A percentile compares a stretch with the other conserved stretches of the same genome.
These are phyloP conservation scores for Diplodia seriata DNA, from an alignment of 2,329 filamentous ascomycete species.

Conservation along the genomic window DNA sequence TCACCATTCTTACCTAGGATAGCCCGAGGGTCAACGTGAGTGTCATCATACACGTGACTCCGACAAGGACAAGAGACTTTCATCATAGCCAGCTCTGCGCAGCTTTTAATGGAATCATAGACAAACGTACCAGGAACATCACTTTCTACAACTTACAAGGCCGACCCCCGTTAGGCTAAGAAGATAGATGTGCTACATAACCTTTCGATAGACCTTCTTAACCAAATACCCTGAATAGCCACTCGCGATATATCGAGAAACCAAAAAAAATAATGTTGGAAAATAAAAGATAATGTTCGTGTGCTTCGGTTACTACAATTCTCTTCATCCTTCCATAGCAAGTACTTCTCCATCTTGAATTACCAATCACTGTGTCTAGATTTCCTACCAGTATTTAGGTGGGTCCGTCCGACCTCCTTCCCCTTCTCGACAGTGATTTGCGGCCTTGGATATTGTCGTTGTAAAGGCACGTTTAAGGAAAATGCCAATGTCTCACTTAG, in stretches of 20 bases:
- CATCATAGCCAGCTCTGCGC: background rate
- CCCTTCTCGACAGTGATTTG: background rate
- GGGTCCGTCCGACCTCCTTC: background rate
- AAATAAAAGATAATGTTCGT: background rate
- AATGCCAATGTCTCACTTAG: too few relatives aligned
- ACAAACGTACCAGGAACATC: background rate
- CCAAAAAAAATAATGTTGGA: too few relatives aligned
- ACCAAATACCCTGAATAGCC: background rate
- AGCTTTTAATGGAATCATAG: background rate
- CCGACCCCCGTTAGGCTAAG: background rate
- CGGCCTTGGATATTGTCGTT: background rate
- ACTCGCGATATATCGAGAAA: background rate
- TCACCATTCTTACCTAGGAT: background rate
- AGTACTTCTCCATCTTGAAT: background rate
- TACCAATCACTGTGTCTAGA: background rate
- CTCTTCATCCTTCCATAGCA: background rate
- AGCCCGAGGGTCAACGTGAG: background rate
- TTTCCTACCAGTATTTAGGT: background rate
- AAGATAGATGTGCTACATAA: background rate
- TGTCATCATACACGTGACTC: background rate
- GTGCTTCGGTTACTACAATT: background rate
- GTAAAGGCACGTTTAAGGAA: too few relatives aligned
- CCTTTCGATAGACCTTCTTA: background rate
- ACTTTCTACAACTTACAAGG: background rate
- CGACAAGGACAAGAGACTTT: background rate